Base-by-base conservation (phyloP, 345 rosid genomes). In the Geranium brycei region DNA sequence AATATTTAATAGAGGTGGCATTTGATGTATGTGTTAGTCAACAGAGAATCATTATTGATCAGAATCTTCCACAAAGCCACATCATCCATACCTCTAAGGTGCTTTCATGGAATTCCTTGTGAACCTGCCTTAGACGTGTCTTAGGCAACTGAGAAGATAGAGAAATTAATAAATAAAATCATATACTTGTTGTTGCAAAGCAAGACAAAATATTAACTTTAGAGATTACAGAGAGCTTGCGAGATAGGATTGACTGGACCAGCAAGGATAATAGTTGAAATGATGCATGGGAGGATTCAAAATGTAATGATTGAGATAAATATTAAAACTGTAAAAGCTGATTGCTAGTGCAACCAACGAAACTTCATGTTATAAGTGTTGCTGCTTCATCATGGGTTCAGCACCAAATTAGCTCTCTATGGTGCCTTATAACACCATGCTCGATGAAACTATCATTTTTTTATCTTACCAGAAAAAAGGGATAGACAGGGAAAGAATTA, bases 71-170 rank as follows among this genome's bases (percentile, higher is more conserved):
- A 19, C 56, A 62, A 51, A 23, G 57, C 31, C 62, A 2, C 55
- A 72, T 32, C 16, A 19, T 58, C 58, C 69, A 59, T 78, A 88
- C 97, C 93, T 88, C 81, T 64, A 88, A 69, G 66, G 71, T 72
- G 69, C 82, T 76, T 55, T 86, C 93, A 35, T 86, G 96, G 62
- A 91, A 91, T 41, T 85, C 89, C 63, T 85, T 73, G 76, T 91
- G 97, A 63, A 88, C 88, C 65, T 63, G 78, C 78, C 96, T 80
- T 31, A 88, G 80, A 75, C 85, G 81, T 63, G 88, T 74, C 66
- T 86, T 86, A 71, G 90, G 81, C 80, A 91, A 79, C 97, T 91
- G 87, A 12, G 11, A 41, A 63, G 76, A 57, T 60, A 66, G 60
- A 72, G 5, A 51, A 56, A 6, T 47, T 47, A 47, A 47, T 47